A percentile compares a stretch with the other conserved stretches of the same genome.
Conservation (phyloP, 2,329 filamentous ascomycete genomes). For the Cercospora janseana region DNA sequence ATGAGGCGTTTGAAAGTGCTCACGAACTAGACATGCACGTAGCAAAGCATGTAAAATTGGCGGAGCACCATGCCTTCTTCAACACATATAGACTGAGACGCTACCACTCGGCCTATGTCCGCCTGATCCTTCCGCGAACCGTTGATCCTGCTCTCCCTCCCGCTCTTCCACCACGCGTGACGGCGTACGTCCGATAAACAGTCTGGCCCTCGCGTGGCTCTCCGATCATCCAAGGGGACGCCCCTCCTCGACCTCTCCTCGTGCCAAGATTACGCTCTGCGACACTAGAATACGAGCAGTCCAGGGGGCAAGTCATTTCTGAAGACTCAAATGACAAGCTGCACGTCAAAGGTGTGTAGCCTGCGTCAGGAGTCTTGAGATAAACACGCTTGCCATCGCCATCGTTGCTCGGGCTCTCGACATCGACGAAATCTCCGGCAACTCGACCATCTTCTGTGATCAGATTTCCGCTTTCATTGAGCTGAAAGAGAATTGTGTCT, state of each 20-base stretch:
- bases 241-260: not conserved
- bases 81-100: no score
- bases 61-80: no score
- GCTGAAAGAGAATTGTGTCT: not conserved
- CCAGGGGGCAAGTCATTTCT: not conserved
- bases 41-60: no score
- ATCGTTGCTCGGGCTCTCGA: not conserved
- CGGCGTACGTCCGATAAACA: conserved; percentile 3
- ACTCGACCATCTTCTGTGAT: not conserved
- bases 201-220: not conserved
- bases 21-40: no score
- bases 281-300: not conserved
- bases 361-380: not conserved
- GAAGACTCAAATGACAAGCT: conserved; percentile 3
- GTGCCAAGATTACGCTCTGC: conserved; percentile 5
- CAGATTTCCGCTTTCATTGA: not conserved
- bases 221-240: not conserved
- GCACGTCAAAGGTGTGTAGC: not conserved
- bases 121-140: not conserved
- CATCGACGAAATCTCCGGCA: not conserved
- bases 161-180: not conserved
- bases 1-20: no score
- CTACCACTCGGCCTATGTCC: no score
- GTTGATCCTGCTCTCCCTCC: not conserved
- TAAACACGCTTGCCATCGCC: not conserved